Base-by-base conservation (phyloP, 176 grass and related monocot species). In the Hordeum marinum region DNA sequence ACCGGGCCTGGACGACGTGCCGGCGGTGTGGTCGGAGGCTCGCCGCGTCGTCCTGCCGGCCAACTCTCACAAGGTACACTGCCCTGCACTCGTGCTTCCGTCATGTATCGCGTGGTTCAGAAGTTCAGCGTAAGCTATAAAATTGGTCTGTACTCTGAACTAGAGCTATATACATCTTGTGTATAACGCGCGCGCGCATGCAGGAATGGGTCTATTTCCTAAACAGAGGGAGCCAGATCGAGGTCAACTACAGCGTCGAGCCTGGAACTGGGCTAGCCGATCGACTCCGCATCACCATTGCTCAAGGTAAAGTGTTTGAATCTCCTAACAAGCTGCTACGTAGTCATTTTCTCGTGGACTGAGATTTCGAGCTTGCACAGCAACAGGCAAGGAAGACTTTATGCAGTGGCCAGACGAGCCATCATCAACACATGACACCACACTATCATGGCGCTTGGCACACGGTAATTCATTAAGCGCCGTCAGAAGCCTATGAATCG, bases 171-270 rank as follows among this genome's bases (percentile, higher is more conserved):
- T 45, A 17, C 10, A 32, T n/a, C 15, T 62, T 48, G 57, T 54
- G 9, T n/a, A 7, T 18, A 52, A 52, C 48, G 48, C 2, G 18
- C 54, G 3, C 17, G 18, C 17, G 18, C 54, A 57, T 57, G 86
- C 90, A 94, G 92, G 79, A 91, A 76, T 94, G 95, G 85, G 65
- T 80, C 7, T 93, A 94, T 60, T 93, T 88, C 68, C 87, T 94
- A 4, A 89, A 93, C 85, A 35, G 82, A n/a, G 92, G 92, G 37
- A 64, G 90, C 54, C 61, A 63, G 35, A 37, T 91, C 50, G 75
- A 91, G 57, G 85, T 89, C 25, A 40, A 39, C 72, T 94, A 93
- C 73, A 78, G 62, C 31, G 78, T 91, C 68, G 86, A 86, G 27
- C 79, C 71, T 82, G 78, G 27, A 37, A 20, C 48, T 31, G 77